Base-by-base conservation (phyloP, 2,329 filamentous ascomycete genomes). In the Bipolaris sorokiniana region DNA sequence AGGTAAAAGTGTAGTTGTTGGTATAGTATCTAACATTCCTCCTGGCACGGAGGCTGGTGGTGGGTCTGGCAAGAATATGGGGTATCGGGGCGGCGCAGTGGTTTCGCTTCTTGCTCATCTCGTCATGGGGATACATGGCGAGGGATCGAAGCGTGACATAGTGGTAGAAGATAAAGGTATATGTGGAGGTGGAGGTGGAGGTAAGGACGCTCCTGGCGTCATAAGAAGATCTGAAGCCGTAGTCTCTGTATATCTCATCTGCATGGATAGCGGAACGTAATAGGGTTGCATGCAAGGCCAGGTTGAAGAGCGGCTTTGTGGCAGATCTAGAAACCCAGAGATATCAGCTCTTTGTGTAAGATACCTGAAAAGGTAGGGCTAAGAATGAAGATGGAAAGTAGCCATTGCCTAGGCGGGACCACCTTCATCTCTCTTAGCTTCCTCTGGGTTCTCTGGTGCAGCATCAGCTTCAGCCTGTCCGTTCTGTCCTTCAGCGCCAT, bases 391-490 rank as follows among this genome's bases (percentile, higher is more conserved):
- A 61, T 41, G 56, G 34, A 45, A 54, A 54, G 58, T 47, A 64
- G 51, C 10, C 22, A 22, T 42, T 63, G 59, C 71, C 65, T 62
- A 76, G 60, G 72, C 66, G 64, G 72, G 69, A 50, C 68, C 73
- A 71, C 69, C 71, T 73, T 75, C 73, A 67, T 67, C 72, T 48
- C 70, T 72, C 58, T 72, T 71, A 37, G 64, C 65, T 41, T 75
- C 71, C 33, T 68, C 67, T 49, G 63, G 28, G 15, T 63, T 54
- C 26, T 67, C 64, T n/a, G 61, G 64, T 11, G 57, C 52, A 9
- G 62, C 48, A 11, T 56, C 57, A 5, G 63, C 50, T n/a, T 56
- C 57, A 5, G 47, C 18, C 18, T 67, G 66, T 22, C 64, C 65
- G 42, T 78, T 52, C 22, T 66, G 59, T 44, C 68, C 70, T 40